phyloP scores from a whole-genome alignment of 1,284 basidiomycete genomes.

The Xerocomus nothofagi region DNA sequence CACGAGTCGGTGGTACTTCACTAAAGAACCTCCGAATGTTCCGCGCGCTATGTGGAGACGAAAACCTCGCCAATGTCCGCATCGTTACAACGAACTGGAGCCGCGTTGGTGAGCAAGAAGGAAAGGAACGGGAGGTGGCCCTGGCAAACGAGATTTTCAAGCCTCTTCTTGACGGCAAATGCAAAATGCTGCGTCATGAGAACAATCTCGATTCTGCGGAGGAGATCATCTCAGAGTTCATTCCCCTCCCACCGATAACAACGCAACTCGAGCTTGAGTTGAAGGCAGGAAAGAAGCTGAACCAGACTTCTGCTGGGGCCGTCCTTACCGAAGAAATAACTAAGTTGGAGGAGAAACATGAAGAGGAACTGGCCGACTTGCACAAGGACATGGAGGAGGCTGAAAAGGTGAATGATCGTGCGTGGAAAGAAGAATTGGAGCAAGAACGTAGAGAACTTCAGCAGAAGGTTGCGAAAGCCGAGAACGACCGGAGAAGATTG shows the following conservation, averaged over 20 bases:
- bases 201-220: not conserved
- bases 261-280: not conserved
- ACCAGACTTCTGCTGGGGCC: not conserved
- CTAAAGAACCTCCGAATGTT: not conserved
- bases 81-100: not conserved
- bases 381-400: not conserved
- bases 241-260: not conserved
- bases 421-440: not conserved
- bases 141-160: not conserved
- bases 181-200: not conserved
- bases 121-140: not conserved
- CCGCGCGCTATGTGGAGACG: not conserved
- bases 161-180: not conserved
- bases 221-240: not conserved
- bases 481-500: not conserved
- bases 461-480: not conserved
- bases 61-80: not conserved
- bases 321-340: not conserved
- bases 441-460: not conserved
- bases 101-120: not conserved
- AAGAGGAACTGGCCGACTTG: not conserved
- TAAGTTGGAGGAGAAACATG: not conserved
- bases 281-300: not conserved
- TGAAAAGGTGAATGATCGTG: not conserved
- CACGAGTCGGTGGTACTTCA: not conserved